Base-by-base conservation (phyloP, 805 yeast genomes). In the Zygosaccharomyces gambellarensis region DNA sequence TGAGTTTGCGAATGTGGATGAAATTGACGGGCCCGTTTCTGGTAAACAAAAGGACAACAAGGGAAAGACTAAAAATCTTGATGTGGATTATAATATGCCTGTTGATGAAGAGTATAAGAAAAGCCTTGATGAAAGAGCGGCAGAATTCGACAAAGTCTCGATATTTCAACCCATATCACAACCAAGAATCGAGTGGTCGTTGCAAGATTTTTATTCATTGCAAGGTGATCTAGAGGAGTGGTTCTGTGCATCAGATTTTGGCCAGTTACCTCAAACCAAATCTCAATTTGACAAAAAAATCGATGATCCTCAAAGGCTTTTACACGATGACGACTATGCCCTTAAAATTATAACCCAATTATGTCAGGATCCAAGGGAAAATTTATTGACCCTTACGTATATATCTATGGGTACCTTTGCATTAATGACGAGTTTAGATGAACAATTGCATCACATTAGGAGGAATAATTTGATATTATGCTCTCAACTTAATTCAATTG, bases 181-280 rank as follows among this genome's bases (percentile, higher is more conserved):
- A 47, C 80, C 82, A 0, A 71, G 69, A 25, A 60, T 81, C 5
- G 65, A 72, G 5, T 82, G 77, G 65, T 59, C 65, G 3, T 71
- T 70, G 49, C 42, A 61, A 4, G 80, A 77, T 44, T 57, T 60
- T 1, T 66, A 70, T 10, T 49, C 60, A 1, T 60, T 78, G 14
- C 50, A 52, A 11, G 62, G 63, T 1, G 85, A 81, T 53, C 44
- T 78, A 12, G 69, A 71, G 8, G 73, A 75, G 32, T 78, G 82
- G 82, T 78, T 76, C 53, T 58, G 70, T 2, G 36, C 59, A 1
- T 54, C 63, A 3, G 75, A 71, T 47, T 64, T 56, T 40, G 32
- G 36, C 3, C 43, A 50, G 19, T 49, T 66, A 4, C 51, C 54
- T 3, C 53, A 43, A 23, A 36, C 54, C 1, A 51, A 53, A 29